Evolutionary conservation across 495 filamentous ascomycete genomes (phyloP).

Genomic region (Umbilicaria muhlenbergii): DNA sequence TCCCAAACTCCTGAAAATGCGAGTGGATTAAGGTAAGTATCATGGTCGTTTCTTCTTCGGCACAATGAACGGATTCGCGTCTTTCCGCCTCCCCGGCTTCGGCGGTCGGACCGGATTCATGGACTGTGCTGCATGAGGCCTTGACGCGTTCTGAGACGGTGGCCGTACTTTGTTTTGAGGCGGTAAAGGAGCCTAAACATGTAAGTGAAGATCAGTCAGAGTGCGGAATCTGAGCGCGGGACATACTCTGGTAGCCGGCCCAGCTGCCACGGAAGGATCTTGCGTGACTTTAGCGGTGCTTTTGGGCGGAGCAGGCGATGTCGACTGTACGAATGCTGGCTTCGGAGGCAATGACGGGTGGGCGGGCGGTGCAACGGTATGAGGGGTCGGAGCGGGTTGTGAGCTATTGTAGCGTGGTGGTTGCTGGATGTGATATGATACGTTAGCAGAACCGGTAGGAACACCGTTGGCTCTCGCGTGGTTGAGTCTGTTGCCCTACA

Average conservation of each 20-base stretch:
- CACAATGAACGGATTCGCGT: slow-evolving; percentile 35
- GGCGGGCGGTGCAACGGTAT: too few relatives aligned
- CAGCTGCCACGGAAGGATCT: slow-evolving; percentile 14
- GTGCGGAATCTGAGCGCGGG: neutral
- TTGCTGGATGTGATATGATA: too few relatives aligned
- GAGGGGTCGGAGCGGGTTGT: too few relatives aligned
- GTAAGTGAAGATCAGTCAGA: neutral
- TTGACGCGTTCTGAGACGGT: slow-evolving; percentile 1
- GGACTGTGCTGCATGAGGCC: too few relatives aligned
- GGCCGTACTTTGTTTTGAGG: slow-evolving; percentile 14
- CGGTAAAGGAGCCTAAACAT: neutral
- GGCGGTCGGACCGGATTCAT: slow-evolving; percentile 12
- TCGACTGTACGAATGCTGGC: too few relatives aligned
- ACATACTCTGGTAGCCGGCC: slow-evolving; percentile 7
- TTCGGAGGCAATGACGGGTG: too few relatives aligned
- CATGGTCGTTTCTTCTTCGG: slow-evolving; percentile 25
- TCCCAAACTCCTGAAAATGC: too few relatives aligned
- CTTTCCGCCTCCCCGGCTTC: slow-evolving; percentile 28
- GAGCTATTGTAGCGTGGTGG: too few relatives aligned
- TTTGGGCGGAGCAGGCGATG: too few relatives aligned
- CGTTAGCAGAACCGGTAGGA: too few relatives aligned
- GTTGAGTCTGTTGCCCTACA: slow-evolving; percentile 11
- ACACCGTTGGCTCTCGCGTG: neutral
- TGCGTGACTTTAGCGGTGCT: slow-evolving; percentile 4
- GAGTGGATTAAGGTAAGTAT: neutral